Evolutionary conservation across 805 yeast genomes (phyloP), one percentile per base, ranked within the genome.

Genomic region (Suhomyces canberraensis): DNA sequence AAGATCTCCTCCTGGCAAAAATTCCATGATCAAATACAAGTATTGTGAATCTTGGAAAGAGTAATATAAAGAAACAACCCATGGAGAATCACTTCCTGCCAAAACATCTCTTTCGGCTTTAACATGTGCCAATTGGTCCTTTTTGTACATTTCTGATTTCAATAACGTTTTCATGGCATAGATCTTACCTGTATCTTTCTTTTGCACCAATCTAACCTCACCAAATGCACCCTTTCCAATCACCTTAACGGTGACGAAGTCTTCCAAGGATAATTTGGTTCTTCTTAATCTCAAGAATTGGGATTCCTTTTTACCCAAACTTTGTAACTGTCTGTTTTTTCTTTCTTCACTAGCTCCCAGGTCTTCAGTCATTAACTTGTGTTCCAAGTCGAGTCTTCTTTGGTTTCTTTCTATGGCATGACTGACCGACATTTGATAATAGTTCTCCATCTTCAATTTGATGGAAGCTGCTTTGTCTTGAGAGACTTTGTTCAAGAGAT

Each of bases 151-250:
- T 62, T 93, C 98, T 35, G 84, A 75, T 61, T 87, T 93, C 56
- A 83, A 73, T 52, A 84, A 75, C 3, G 96, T 90, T 64, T 89
- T 89, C 98, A 87, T 93, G 33, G 95, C 96, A 66, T 81, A 89
- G 24, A 85, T 90, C 62, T 85, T 83, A 36, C 96, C 95, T 1
- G 93, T 84, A 61, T 93, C 98, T 36, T 70, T 73, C 69, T 90
- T 91, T 56, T 93, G 97, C 11, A 93, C 98, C 36, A 93, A 69
- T 44, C 97, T 76, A 24, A 93, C 98, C 56, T 89, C 97, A 44
- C 98, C 98, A 66, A 93, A 93, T 0, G 98, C 96, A 45, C 98
- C 98, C 59, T 93, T 93, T 33, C 98, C 98, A 16, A 73, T 77
- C 24, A 84, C 96, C 61, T 88, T 88, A 37, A 89, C 95, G 1